Evolutionary conservation across 441 rosid genomes (phyloP).

Genomic region (Eutrema salsugineum): DNA sequence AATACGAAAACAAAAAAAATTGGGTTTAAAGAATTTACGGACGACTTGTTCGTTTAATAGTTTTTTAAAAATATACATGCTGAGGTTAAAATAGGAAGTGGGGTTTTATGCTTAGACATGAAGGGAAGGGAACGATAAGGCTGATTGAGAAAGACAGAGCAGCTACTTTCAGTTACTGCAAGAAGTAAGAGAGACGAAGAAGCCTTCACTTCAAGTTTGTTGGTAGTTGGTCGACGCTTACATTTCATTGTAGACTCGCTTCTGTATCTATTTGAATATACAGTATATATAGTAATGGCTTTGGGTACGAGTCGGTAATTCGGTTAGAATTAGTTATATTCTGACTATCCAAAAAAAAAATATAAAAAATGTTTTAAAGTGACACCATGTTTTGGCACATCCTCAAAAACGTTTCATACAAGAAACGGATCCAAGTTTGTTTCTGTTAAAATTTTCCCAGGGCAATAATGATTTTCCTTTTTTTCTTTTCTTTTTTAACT

Average conservation of each 20-base stretch:
- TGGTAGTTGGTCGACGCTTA: slow-evolving; percentile 24
- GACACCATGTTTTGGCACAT: too few species aligned
- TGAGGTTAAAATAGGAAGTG: slow-evolving; percentile 3
- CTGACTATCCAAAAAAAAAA: too few species aligned
- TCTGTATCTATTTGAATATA: too few species aligned
- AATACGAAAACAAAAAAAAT: neutral
- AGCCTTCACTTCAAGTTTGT: slow-evolving; percentile 29
- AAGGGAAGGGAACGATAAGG: slow-evolving; percentile 36
- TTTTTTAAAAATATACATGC: slow-evolving; percentile 4
- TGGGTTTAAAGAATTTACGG: neutral
- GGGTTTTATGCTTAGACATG: slow-evolving; percentile 53
- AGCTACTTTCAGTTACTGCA: slow-evolving; percentile 44
- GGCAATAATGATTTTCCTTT: neutral
- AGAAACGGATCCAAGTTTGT: neutral
- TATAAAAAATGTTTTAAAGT: too few species aligned
- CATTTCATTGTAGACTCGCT: too few species aligned
- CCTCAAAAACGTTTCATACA: neutral
- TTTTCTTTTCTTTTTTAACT: neutral
- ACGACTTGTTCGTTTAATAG: neutral
- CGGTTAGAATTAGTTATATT: too few species aligned
- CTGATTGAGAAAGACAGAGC: slow-evolving; percentile 52
- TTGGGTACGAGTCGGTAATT: too few species aligned
- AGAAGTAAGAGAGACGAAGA: slow-evolving; percentile 47
- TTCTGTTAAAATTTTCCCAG: neutral
- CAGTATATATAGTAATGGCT: too few species aligned